Evolutionary conservation across 495 filamentous ascomycete genomes (phyloP), one percentile per base, ranked within the genome.

Genomic region (Tuber magnatum): DNA sequence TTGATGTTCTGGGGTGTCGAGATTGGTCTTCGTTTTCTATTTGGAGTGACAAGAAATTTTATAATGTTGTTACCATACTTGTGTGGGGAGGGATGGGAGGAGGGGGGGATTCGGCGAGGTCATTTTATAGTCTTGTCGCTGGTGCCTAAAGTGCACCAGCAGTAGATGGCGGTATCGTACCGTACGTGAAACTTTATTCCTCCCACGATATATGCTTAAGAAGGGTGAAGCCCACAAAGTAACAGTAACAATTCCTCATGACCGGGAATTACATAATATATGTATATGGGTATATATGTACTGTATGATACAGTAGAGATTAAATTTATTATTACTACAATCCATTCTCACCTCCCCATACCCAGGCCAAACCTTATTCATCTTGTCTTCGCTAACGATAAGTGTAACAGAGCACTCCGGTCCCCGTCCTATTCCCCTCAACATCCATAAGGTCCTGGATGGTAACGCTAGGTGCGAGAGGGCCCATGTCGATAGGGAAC

Each of bases 401-500:
- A 4, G 68, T 46, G 38, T 79, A 79, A n/a, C 77, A 79, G 51
- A 79, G 38, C 10, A 68, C 46, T 1, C 77, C 77, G 4, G 77
- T 71, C 22, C 72, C 51, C 24, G 32, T 7, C n/a, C 24, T 40
- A n/a, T 38, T 20, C 2, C 79, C 73, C 32, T 74, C 10, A 24
- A 78, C 77, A 71, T 82, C 74, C 80, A 81, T 77, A n/a, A 82
- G 56, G 24, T 80, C 71, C 24, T 20, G 5, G 4, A 79, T n/a
- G 1, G 77, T 74, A 32, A 78, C 42, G 6, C 24, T 3, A 24
- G 72, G 77, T 2, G 83, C 79, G 61, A 83, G 73, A 2, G 80
- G 77, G 16, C 78, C 80, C 22, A 84, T 43, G 42, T 81, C 77
- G 75, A 86, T 83, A 7, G 41, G 76, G 73, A 79, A 85, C 28